phyloP scores from a whole-genome alignment of 2,329 filamentous ascomycete species.

The Ophiostoma angusticollis region DNA sequence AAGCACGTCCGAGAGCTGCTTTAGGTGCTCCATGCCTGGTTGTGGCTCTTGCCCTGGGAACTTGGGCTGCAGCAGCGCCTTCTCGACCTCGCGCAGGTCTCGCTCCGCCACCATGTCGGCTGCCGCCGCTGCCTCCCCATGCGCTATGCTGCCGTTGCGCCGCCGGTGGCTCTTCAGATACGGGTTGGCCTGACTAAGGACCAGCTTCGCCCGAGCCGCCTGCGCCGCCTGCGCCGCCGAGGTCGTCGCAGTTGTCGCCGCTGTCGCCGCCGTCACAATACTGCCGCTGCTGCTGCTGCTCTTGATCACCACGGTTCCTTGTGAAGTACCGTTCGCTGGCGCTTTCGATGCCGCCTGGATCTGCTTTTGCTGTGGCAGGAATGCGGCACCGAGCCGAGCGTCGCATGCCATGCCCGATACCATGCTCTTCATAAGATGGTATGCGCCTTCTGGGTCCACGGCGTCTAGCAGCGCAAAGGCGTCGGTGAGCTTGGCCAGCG shows the following conservation, averaged over 20 bases:
- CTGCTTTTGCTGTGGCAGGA: conserved; percentile 25
- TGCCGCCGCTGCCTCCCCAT: conserved; percentile 17
- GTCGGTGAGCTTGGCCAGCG: conserved; percentile 68
- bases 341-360: conserved; percentile 21
- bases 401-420: conserved; percentile 62
- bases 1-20: conserved; percentile 77
- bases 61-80: conserved; percentile 34
- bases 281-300: conserved; percentile 26
- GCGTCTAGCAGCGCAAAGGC: conserved; percentile 77
- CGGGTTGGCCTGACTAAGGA: conserved; percentile 71
- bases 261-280: no score
- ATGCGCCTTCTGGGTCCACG: conserved; percentile 80
- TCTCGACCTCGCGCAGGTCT: conserved; percentile 32
- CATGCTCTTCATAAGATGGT: conserved; percentile 68
- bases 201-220: conserved; percentile 48
- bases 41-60: conserved; percentile 41
- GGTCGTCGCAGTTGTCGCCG: conserved; percentile 18
- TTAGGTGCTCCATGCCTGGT: conserved; percentile 83
- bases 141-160: conserved; percentile 37
- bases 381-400: conserved; percentile 44
- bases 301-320: conserved; percentile 47
- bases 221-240: no score
- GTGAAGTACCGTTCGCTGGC: conserved; percentile 32
- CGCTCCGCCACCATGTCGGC: conserved; percentile 29
- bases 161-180: conserved; percentile 69